phyloP scores from a whole-genome alignment of 768 basidiomycete species.

The Rubroboletus satanas region DNA sequence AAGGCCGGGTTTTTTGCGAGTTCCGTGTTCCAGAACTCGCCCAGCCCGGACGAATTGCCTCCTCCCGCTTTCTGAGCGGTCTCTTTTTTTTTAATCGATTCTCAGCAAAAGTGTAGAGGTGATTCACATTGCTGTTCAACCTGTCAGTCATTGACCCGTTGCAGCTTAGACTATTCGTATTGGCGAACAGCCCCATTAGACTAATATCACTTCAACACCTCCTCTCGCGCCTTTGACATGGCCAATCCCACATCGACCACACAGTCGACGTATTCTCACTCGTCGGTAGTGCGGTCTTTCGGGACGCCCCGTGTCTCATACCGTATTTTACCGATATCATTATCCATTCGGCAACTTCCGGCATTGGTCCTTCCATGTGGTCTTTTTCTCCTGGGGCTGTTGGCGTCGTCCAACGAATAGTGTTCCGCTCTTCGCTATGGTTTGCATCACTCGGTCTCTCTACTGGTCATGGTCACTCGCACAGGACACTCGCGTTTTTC shows the following conservation, averaged over 20 bases:
- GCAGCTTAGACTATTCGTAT: conserved; percentile 38
- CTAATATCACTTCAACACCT: conserved; percentile 32
- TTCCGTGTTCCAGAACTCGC: conserved; percentile 82
- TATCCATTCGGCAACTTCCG: conserved; percentile 41
- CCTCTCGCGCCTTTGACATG: conserved; percentile 24
- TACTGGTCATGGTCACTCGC: conserved; percentile 37
- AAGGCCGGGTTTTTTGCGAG: conserved; percentile 67
- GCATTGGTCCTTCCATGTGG: conserved; percentile 25
- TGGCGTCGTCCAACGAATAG: conserved; percentile 27
- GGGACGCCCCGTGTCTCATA: conserved; percentile 24
- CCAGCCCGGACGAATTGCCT: conserved; percentile 77
- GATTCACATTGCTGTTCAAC: conserved; percentile 1
- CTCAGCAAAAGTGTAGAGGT: conserved; percentile 40
- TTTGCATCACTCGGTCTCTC: conserved; percentile 29
- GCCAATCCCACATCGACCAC: conserved; percentile 6
- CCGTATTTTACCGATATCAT: conserved; percentile 37
- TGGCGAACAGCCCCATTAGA: conserved; percentile 35
- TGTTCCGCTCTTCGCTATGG: conserved; percentile 27
- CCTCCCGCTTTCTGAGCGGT: conserved; percentile 54
- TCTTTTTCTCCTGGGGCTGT: conserved; percentile 33
- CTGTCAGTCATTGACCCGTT: not conserved
- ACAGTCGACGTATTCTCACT: conserved; percentile 3
- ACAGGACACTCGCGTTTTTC: conserved; percentile 33
- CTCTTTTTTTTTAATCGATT: conserved; percentile 29
- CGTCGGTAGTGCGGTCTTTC: conserved; percentile 16